phyloP scores from a whole-genome alignment of 2,329 filamentous ascomycete genomes.

The Neopestalotiopsis sp. region DNA sequence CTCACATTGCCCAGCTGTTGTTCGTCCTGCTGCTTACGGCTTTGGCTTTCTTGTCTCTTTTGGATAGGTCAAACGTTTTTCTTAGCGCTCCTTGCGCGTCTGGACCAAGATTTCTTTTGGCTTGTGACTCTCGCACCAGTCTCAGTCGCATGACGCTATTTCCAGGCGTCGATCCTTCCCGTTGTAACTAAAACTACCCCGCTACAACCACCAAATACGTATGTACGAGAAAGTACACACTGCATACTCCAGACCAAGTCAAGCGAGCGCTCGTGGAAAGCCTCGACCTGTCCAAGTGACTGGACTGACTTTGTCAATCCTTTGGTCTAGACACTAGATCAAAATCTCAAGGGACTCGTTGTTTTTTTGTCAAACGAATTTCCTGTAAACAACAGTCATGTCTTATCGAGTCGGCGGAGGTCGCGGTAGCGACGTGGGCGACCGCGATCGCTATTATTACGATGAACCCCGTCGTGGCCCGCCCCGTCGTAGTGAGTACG shows the following conservation, averaged over 20 bases:
- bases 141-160: conserved; percentile 18
- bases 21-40: neutral
- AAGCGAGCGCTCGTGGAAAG: conserved; percentile 4
- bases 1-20: neutral
- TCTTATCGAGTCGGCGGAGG: conserved; percentile 28
- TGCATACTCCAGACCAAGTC: neutral
- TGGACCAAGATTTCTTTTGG: neutral
- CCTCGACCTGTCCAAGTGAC: conserved; percentile 3
- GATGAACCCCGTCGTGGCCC: conserved; percentile 34
- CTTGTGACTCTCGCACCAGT: neutral
- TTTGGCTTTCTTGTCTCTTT: neutral
- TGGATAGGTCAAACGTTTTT: neutral
- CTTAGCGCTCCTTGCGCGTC: neutral
- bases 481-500: conserved; percentile 32
- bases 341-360: neutral
- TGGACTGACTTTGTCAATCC: neutral
- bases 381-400: conserved; percentile 19
- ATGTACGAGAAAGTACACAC: neutral
- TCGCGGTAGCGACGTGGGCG: conserved; percentile 46
- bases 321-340: neutral
- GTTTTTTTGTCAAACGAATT: neutral
- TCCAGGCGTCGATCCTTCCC: conserved; percentile 12
- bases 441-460: conserved; percentile 47
- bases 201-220: conserved; percentile 5
- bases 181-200: conserved; percentile 13